Evolutionary conservation across 2,329 filamentous ascomycete species (phyloP).

Genomic region (Emericellopsis atlantica): DNA sequence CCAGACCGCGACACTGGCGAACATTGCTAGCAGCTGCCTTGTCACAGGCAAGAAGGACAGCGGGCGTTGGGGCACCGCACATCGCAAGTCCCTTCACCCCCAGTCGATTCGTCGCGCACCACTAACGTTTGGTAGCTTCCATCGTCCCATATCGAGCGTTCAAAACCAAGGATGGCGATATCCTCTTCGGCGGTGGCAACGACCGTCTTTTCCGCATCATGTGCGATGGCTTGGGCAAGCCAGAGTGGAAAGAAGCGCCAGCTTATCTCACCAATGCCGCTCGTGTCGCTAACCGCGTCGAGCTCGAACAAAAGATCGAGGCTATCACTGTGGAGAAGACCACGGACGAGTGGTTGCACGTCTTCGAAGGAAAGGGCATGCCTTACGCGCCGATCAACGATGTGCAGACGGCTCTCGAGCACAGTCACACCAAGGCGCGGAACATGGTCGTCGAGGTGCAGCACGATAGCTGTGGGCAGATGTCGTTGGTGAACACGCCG

Average conservation of each 20-base stretch:
- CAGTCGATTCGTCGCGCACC: neutral
- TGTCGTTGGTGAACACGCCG: slow-evolving; percentile 87
- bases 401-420: slow-evolving; percentile 69
- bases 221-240: slow-evolving; percentile 43
- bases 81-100: slow-evolving; percentile 46
- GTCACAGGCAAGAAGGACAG: slow-evolving; percentile 80
- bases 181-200: slow-evolving; percentile 62
- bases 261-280: slow-evolving; percentile 49
- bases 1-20: slow-evolving; percentile 87
- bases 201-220: slow-evolving; percentile 55
- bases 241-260: slow-evolving; percentile 47
- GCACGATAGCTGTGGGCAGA: slow-evolving; percentile 68
- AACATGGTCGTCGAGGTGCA: slow-evolving; percentile 85
- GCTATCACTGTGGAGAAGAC: slow-evolving; percentile 60
- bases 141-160: slow-evolving; percentile 94
- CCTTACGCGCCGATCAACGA: slow-evolving; percentile 92
- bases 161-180: slow-evolving; percentile 56
- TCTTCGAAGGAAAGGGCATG: slow-evolving; percentile 85
- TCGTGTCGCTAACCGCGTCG: slow-evolving; percentile 57
- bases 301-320: slow-evolving; percentile 72
- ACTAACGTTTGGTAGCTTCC: slow-evolving; percentile 44
- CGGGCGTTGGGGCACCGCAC: slow-evolving; percentile 90
- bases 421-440: slow-evolving; percentile 73
- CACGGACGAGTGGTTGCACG: slow-evolving; percentile 75
- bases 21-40: slow-evolving; percentile 84